Evolutionary conservation across 768 basidiomycete genomes (phyloP).

Genomic region (Termitomyces sp.): DNA sequence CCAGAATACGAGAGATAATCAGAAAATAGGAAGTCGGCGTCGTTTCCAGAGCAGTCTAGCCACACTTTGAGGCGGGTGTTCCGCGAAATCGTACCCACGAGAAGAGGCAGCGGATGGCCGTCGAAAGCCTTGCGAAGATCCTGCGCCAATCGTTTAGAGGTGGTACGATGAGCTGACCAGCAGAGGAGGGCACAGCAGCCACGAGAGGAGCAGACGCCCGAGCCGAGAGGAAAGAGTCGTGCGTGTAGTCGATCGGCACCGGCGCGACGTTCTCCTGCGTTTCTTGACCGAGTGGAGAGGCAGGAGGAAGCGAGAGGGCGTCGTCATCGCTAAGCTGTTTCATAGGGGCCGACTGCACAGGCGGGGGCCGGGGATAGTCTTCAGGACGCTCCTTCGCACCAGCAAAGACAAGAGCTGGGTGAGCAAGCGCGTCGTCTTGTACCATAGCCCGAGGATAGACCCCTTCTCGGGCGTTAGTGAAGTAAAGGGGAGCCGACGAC

Average conservation of each 20-base stretch:
- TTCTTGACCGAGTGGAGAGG: background rate
- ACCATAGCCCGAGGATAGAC: background rate
- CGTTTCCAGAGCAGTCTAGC: background rate
- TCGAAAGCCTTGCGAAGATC: background rate
- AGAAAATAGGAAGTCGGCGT: background rate
- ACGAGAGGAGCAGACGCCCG: background rate
- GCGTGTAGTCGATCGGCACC: background rate
- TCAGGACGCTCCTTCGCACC: background rate
- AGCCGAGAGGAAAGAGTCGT: background rate
- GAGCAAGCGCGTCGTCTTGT: background rate
- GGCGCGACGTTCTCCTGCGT: background rate
- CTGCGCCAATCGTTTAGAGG: background rate
- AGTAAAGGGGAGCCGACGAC: background rate
- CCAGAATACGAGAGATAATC: background rate
- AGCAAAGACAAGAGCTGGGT: background rate
- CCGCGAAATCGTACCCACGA: background rate
- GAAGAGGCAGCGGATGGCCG: background rate
- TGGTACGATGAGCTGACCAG: background rate
- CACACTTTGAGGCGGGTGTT: too few species aligned
- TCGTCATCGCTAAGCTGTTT: background rate
- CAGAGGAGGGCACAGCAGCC: background rate
- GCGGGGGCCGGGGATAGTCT: background rate
- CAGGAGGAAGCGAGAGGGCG: background rate
- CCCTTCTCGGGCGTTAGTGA: background rate
- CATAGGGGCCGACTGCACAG: background rate